These are phyloP conservation scores for Canavalia ensiformis DNA, from an alignment of 306 rosid genomes.

Conservation along the genomic window DNA sequence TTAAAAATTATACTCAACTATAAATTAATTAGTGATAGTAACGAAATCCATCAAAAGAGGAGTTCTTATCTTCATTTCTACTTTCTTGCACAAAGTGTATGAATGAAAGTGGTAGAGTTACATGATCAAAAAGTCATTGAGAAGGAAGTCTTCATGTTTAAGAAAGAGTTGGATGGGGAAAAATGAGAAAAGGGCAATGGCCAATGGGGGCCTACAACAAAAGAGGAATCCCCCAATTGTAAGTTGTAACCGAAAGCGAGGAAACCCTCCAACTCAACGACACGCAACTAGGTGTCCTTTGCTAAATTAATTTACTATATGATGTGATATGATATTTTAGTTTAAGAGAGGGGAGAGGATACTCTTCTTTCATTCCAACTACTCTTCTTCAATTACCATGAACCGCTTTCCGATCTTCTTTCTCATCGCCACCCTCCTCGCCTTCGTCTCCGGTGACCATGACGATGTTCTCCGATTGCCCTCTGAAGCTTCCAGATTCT, in stretches of 20 bases:
- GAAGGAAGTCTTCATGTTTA: too few species aligned
- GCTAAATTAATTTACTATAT: not conserved
- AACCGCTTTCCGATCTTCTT: constrained; percentile 44
- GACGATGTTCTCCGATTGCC: constrained; percentile 77
- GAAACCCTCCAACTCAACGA: not conserved
- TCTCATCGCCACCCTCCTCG: constrained; percentile 46
- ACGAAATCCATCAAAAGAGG: too few species aligned
- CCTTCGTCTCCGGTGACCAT: constrained; percentile 52
- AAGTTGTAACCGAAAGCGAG: not conserved
- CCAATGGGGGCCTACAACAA: not conserved
- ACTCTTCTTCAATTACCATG: constrained; percentile 45
- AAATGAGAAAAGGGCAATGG: not conserved
- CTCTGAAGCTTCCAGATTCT: constrained; percentile 72
- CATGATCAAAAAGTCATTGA: too few species aligned
- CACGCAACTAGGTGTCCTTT: not conserved
- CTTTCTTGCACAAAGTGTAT: too few species aligned
- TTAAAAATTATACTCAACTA: too few species aligned
- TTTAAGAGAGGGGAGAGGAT: too few species aligned
- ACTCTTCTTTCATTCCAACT: not conserved
- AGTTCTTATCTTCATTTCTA: too few species aligned
- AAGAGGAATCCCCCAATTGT: not conserved
- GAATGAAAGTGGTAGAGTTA: too few species aligned
- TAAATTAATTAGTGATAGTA: too few species aligned
- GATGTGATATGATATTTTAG: not conserved
- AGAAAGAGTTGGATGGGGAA: too few species aligned